These are phyloP conservation scores for Candida sakaeoensis DNA, from an alignment of 805 yeast genomes.

Conservation along the genomic window DNA sequence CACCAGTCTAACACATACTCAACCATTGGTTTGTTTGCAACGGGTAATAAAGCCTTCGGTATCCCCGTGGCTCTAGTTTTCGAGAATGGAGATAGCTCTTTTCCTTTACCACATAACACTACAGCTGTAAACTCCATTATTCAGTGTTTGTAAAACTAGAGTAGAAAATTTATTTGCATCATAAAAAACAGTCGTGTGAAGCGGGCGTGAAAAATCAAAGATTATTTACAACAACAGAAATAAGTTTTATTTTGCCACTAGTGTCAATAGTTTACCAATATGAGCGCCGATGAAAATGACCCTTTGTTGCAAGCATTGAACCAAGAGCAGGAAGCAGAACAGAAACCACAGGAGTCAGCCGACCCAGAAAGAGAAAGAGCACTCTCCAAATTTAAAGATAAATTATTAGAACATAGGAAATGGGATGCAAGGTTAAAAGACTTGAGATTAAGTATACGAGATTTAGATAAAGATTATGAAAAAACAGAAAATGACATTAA, in stretches of 20 bases:
- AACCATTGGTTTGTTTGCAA: conserved; percentile 87
- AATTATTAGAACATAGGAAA: conserved; percentile 86
- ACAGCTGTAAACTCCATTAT: conserved; percentile 90
- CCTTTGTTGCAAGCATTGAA: conserved; percentile 72
- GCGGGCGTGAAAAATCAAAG: not conserved
- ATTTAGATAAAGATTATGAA: conserved; percentile 75
- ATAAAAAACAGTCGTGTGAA: conserved; percentile 2
- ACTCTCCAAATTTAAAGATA: conserved; percentile 72
- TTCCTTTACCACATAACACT: conserved; percentile 85
- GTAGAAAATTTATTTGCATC: conserved; percentile 1
- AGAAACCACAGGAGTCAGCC: conserved; percentile 21
- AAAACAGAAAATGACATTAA: conserved; percentile 96
- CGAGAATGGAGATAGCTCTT: conserved; percentile 67
- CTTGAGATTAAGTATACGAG: conserved; percentile 77
- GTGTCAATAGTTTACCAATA: conserved; percentile 11
- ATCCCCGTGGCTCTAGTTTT: conserved; percentile 54
- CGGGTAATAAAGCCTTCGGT: conserved; percentile 83
- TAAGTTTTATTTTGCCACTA: conserved; percentile 6
- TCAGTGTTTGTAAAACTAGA: not conserved
- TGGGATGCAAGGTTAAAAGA: conserved; percentile 91
- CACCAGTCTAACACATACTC: conserved; percentile 92
- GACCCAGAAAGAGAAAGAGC: conserved; percentile 79
- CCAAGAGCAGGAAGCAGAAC: conserved; percentile 20
- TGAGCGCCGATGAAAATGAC: conserved; percentile 62
- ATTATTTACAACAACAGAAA: not conserved